Conservation (phyloP, 2,329 filamentous ascomycete genomes). For the Aspergillus floridensis region DNA sequence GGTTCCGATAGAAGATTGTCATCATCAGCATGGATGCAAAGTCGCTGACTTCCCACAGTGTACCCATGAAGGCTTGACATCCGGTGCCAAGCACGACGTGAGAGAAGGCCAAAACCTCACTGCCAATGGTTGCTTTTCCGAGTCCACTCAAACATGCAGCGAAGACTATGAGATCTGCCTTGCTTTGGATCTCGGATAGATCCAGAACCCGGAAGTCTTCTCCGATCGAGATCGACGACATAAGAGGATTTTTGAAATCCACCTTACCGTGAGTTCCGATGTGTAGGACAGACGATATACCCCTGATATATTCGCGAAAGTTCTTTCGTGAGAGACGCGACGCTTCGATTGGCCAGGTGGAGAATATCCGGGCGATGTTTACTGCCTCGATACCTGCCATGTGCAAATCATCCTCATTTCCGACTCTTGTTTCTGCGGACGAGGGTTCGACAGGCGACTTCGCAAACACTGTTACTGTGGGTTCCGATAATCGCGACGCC, state of each 20-base stretch:
- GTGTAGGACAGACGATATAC: conserved; percentile 22
- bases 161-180: conserved; percentile 24
- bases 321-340: conserved; percentile 20
- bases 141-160: conserved; percentile 26
- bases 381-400: conserved; percentile 28
- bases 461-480: conserved; percentile 25
- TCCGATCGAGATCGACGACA: conserved; percentile 26
- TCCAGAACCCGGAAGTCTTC: conserved; percentile 26
- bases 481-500: conserved; percentile 4
- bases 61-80: conserved; percentile 26
- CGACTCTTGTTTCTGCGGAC: not conserved
- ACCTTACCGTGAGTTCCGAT: conserved; percentile 26
- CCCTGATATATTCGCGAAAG: conserved; percentile 22
- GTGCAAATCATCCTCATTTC: conserved; percentile 18
- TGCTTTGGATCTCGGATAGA: conserved; percentile 22
- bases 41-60: conserved; percentile 26
- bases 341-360: conserved; percentile 28
- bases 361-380: conserved; percentile 25
- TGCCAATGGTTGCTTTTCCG: conserved; percentile 22
- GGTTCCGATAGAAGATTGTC: conserved; percentile 23
- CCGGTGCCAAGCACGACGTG: conserved; percentile 27
- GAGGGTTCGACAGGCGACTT: conserved; percentile 18
- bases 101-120: conserved; percentile 26
- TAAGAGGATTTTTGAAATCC: conserved; percentile 20
- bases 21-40: conserved; percentile 28